phyloP scores from a whole-genome alignment of 371 early-diverging fungal genomes.

The Saksenaea oblongispora region DNA sequence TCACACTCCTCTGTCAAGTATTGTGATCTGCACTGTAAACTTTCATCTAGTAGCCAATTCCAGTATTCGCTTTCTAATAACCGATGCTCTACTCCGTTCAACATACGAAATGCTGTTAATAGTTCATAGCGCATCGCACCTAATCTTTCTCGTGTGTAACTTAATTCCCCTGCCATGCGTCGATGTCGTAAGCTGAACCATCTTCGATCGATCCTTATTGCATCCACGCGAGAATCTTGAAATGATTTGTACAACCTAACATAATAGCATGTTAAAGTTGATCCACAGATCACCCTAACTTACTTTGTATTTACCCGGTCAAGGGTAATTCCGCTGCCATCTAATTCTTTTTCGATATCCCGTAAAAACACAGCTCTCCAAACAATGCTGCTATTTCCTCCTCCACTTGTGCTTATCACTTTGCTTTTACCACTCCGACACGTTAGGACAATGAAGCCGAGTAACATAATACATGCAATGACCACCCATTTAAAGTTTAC shows the following conservation, averaged over 20 bases:
- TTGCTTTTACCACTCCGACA: not conserved
- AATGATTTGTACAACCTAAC: conserved; percentile 19
- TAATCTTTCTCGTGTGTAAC: conserved; percentile 50
- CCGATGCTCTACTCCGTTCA: conserved; percentile 50
- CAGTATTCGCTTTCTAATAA: conserved; percentile 53
- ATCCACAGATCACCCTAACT: not conserved
- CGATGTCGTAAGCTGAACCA: conserved; percentile 45
- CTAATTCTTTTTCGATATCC: conserved; percentile 43
- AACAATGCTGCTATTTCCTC: not conserved
- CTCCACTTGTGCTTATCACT: not conserved
- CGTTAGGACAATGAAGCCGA: not conserved
- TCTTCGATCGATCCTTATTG: conserved; percentile 8
- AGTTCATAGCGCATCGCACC: conserved; percentile 55
- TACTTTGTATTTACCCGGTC: conserved; percentile 18
- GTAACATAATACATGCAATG: not conserved
- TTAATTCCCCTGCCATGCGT: conserved; percentile 47
- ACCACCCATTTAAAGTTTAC: not conserved
- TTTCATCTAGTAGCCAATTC: conserved; percentile 59
- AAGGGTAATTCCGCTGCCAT: conserved; percentile 3
- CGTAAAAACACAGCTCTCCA: conserved; percentile 53
- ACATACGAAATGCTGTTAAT: conserved; percentile 42
- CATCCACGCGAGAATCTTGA: conserved; percentile 13
- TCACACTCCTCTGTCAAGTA: not conserved
- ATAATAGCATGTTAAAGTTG: not conserved
- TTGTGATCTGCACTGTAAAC: conserved; percentile 30